A percentile compares a stretch with the other conserved stretches of the same genome.
These are phyloP conservation scores for Jacaranda copaia DNA, from an alignment of 257 asterid genomes.

Conservation along the genomic window DNA sequence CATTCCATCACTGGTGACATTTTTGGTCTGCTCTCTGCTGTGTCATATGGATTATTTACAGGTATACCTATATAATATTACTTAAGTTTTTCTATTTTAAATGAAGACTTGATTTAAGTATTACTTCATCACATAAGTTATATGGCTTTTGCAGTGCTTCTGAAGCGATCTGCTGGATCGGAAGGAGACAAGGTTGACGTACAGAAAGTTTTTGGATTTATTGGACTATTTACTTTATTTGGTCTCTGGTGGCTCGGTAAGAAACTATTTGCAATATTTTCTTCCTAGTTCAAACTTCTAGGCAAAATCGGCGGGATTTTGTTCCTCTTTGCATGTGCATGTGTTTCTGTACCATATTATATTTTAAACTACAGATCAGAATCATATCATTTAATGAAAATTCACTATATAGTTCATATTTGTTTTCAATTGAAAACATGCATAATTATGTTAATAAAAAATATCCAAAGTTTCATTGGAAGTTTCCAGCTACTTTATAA, in stretches of 20 bases:
- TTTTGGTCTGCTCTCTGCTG: conserved; percentile 79
- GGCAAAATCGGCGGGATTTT: too few relatives aligned
- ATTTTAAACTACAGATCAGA: too few relatives aligned
- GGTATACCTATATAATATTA: conserved; percentile 43
- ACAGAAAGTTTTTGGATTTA: conserved; percentile 73
- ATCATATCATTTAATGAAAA: too few relatives aligned
- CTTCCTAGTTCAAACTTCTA: background rate
- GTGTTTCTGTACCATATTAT: too few relatives aligned
- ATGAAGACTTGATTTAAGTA: background rate
- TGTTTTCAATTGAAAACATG: background rate
- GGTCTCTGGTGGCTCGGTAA: conserved; percentile 94
- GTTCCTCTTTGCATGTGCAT: too few relatives aligned
- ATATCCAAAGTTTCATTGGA: background rate
- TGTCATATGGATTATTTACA: conserved; percentile 74
- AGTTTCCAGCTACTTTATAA: background rate
- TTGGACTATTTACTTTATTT: conserved; percentile 69
- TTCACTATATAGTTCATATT: background rate
- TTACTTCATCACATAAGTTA: background rate
- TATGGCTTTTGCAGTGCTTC: conserved; percentile 62
- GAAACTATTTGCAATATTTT: conserved; percentile 34
- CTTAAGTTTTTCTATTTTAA: conserved; percentile 1
- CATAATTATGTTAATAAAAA: background rate
- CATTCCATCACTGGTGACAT: conserved; percentile 70
- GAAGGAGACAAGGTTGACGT: conserved; percentile 71
- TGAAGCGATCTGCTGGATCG: conserved; percentile 76